phyloP scores from a whole-genome alignment of 441 rosid genomes.

The Pelargonium cotyledonis region DNA sequence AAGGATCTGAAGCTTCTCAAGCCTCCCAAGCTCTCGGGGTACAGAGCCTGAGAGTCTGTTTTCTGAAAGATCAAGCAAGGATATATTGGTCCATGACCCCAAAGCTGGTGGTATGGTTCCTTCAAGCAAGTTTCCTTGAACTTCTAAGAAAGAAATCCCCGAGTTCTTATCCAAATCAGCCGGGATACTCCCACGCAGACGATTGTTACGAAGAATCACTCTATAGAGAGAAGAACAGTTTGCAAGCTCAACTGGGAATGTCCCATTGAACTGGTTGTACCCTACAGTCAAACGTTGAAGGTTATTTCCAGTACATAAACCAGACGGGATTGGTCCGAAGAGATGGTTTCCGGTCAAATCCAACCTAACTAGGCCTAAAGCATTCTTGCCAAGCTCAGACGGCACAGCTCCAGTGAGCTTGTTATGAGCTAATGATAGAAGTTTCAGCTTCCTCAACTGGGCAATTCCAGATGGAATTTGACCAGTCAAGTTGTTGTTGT shows the following conservation, averaged over 20 bases:
- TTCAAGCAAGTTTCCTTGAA: constrained; percentile 29
- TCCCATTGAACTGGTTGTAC: constrained; percentile 31
- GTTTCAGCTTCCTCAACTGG: constrained; percentile 25
- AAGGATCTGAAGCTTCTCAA: constrained; percentile 27
- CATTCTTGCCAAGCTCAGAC: constrained; percentile 26
- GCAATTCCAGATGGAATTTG: constrained; percentile 28
- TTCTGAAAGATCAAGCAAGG: constrained; percentile 31
- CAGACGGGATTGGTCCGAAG: constrained; percentile 30
- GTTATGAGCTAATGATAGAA: constrained; percentile 37
- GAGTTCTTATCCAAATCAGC: constrained; percentile 21
- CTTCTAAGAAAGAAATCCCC: constrained; percentile 21
- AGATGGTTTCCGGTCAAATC: constrained; percentile 36
- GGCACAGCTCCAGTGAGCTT: constrained; percentile 33
- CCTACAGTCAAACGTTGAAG: constrained; percentile 35
- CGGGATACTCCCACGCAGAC: constrained; percentile 26
- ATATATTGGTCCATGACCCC: constrained; percentile 30
- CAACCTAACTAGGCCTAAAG: constrained; percentile 23
- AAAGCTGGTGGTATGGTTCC: constrained; percentile 27
- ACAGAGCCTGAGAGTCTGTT: constrained; percentile 28
- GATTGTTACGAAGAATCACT: constrained; percentile 31
- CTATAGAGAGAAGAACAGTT: constrained; percentile 27
- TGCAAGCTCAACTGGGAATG: constrained; percentile 28
- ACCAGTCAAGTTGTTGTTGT: constrained; percentile 34
- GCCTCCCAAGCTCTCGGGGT: constrained; percentile 32
- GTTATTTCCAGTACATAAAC: constrained; percentile 26